These are phyloP conservation scores for Cubamyces lactineus DNA, from an alignment of 768 basidiomycete genomes.

Conservation along the genomic window DNA sequence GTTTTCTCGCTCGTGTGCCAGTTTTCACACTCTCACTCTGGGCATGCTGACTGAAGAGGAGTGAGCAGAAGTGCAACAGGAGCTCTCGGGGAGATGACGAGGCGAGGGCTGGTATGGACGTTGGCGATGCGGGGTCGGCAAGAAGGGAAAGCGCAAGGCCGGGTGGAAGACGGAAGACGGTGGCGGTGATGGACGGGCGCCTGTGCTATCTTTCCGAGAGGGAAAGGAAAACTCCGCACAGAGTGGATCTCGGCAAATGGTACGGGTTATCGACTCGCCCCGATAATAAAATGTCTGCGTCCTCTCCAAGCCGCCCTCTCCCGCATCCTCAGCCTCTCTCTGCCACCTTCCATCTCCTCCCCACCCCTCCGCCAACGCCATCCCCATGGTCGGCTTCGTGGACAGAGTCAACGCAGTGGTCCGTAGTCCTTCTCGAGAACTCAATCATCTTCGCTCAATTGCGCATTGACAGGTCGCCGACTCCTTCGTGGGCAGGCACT, in stretches of 20 bases:
- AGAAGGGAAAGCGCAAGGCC: not conserved
- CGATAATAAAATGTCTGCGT: slow-evolving; percentile 3
- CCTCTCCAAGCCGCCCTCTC: not conserved
- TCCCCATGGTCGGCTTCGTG: slow-evolving; percentile 28
- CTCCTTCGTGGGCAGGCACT: slow-evolving; percentile 38
- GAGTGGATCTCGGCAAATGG: slow-evolving; percentile 5
- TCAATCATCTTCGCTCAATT: not conserved
- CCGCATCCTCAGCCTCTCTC: not conserved
- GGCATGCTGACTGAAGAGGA: no score
- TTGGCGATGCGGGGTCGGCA: not conserved
- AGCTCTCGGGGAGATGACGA: not conserved
- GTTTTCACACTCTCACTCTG: no score
- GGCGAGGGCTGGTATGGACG: not conserved
- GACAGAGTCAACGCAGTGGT: slow-evolving; percentile 32
- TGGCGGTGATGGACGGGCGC: not conserved
- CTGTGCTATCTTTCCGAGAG: not conserved
- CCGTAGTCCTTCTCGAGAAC: not conserved
- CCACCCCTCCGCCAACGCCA: not conserved
- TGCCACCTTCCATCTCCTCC: slow-evolving; percentile 2
- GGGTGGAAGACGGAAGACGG: not conserved
- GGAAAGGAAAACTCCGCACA: not conserved
- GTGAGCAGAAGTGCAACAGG: no score
- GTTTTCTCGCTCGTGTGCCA: no score
- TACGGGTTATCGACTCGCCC: not conserved
- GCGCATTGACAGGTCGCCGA: slow-evolving; percentile 31